phyloP scores from a whole-genome alignment of 352 stramenopile species.

The Phytopythium boreale region DNA sequence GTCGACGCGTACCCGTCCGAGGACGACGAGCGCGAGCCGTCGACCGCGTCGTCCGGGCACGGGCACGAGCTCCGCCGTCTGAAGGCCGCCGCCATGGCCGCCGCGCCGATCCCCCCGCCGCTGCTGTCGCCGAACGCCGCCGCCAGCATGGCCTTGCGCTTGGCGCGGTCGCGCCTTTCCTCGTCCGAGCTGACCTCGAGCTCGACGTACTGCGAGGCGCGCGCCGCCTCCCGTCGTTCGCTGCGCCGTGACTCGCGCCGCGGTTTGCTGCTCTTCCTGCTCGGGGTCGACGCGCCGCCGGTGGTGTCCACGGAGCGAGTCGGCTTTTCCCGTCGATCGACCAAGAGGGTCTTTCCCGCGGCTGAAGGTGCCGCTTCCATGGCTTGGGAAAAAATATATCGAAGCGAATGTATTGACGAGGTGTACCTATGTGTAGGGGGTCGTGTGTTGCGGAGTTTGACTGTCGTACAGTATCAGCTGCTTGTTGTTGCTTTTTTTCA shows the following conservation, averaged over 20 bases:
- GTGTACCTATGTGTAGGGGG: background rate
- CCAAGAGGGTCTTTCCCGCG: background rate
- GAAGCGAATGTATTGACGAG: background rate
- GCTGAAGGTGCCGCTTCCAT: background rate
- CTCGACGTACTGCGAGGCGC: slow-evolving; percentile 19
- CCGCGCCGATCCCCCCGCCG: background rate
- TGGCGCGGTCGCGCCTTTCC: slow-evolving; percentile 22
- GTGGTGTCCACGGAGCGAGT: background rate
- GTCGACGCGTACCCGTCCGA: slow-evolving; percentile 11
- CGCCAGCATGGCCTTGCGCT: slow-evolving; percentile 18
- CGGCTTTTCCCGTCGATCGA: background rate
- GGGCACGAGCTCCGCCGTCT: slow-evolving; percentile 5
- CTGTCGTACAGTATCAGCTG: background rate
- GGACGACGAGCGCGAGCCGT: slow-evolving; percentile 14
- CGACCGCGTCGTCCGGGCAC: background rate
- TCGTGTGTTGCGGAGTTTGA: background rate
- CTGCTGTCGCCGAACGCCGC: slow-evolving; percentile 21
- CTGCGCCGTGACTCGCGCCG: slow-evolving; percentile 7
- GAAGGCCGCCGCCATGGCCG: slow-evolving; percentile 19
- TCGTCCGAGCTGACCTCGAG: slow-evolving; percentile 26
- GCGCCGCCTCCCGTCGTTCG: slow-evolving; percentile 6
- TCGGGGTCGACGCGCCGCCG: background rate
- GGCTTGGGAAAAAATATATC: background rate
- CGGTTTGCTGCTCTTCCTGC: background rate
- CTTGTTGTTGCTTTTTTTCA: background rate